A percentile compares a stretch with the other conserved stretches of the same genome.
Evolutionary conservation across 148 eudicot species (phyloP).

Genomic region (Polygonum maritimum): DNA sequence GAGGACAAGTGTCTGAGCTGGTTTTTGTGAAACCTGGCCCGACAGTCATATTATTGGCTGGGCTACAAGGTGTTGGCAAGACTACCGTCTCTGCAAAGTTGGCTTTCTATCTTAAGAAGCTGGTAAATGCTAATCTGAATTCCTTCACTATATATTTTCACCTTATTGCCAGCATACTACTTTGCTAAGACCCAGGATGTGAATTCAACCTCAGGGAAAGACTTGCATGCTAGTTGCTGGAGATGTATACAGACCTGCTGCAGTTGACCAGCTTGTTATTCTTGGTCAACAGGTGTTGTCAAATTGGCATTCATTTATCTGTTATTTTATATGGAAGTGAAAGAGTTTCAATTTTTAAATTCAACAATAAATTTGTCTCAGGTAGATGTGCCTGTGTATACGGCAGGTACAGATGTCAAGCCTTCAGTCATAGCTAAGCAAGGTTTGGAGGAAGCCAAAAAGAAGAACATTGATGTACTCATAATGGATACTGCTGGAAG

Average conservation of each 20-base stretch:
- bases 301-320: neutral
- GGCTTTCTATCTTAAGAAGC: conserved; percentile 87
- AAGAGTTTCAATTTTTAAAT: conserved; percentile 22
- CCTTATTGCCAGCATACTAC: neutral
- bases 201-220: conserved; percentile 55
- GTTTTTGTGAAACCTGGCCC: conserved; percentile 78
- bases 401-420: conserved; percentile 75
- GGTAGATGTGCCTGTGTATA: conserved; percentile 95
- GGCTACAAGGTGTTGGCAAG: conserved; percentile 98
- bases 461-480: conserved; percentile 79
- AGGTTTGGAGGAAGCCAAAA: conserved; percentile 77
- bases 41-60: conserved; percentile 83
- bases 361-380: conserved; percentile 40
- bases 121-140: conserved; percentile 32
- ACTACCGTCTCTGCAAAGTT: conserved; percentile 93
- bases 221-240: conserved; percentile 98
- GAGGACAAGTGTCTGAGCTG: conserved; percentile 90
- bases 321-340: neutral
- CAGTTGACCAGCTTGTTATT: conserved; percentile 89
- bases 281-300: conserved; percentile 73
- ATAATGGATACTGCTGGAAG: conserved; percentile 98
- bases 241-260: conserved; percentile 98
- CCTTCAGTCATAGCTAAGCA: conserved; percentile 84
- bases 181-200: neutral
- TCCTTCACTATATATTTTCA: neutral